Evolutionary conservation across 2,329 filamentous ascomycete genomes (phyloP).

Genomic region (Fusarium xylarioides): DNA sequence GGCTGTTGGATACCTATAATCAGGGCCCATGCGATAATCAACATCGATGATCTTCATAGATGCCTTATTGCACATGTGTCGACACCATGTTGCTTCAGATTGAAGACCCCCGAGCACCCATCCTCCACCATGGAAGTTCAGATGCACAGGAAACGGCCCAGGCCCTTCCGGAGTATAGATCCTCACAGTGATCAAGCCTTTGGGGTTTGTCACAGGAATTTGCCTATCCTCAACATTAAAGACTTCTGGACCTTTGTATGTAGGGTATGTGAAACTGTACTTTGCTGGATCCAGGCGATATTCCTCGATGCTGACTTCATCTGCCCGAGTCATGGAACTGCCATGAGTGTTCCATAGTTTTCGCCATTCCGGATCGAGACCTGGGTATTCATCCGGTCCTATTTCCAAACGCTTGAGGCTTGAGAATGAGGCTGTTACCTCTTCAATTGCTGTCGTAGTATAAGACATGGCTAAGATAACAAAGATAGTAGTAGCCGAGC

Average conservation of each 20-base stretch:
- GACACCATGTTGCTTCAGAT: neutral
- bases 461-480: neutral
- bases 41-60: neutral
- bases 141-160: neutral
- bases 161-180: neutral
- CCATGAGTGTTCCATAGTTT: neutral
- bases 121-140: slow-evolving; percentile 2
- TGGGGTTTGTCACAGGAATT: neutral
- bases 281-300: neutral
- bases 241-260: neutral
- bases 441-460: neutral
- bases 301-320: neutral
- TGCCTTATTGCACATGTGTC: neutral
- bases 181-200: neutral
- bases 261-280: neutral
- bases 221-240: neutral
- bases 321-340: neutral
- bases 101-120: neutral
- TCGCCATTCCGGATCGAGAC: neutral
- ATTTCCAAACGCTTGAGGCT: neutral
- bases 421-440: neutral
- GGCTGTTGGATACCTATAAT: neutral
- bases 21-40: neutral
- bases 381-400: neutral
- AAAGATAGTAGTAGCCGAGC: accelerated